These are phyloP conservation scores for Penicillium glabrum DNA, from an alignment of 2,329 filamentous ascomycete species.

Conservation along the genomic window DNA sequence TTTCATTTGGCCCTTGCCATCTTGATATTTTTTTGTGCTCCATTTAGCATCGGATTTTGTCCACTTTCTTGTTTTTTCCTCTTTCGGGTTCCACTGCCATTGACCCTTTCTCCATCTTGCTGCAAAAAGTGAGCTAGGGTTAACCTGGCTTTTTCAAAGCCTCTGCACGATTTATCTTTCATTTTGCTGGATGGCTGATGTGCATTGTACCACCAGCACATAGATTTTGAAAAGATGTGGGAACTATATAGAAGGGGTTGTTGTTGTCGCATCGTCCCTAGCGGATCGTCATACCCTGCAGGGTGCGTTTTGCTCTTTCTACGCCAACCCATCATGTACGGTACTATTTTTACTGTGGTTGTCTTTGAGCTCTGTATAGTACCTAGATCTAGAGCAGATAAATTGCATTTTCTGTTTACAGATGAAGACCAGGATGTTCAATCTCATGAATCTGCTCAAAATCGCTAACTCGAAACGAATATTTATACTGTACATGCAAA, in stretches of 20 bases:
- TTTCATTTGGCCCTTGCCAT: constrained; percentile 5
- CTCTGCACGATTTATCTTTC: constrained; percentile 10
- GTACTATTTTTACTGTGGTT: constrained; percentile 1
- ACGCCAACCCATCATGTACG: not conserved
- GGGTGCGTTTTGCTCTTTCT: constrained; percentile 1
- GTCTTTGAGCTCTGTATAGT: constrained; percentile 12
- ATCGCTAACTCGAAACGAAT: not conserved
- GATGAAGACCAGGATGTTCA: not conserved
- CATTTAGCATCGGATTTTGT: constrained; percentile 24
- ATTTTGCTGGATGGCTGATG: constrained; percentile 6
- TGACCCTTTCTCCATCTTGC: constrained; percentile 2
- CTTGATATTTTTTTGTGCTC: constrained; percentile 8
- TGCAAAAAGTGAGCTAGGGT: constrained; percentile 3
- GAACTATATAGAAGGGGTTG: constrained; percentile 8
- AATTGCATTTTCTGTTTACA: constrained; percentile 4
- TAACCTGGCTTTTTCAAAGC: not conserved
- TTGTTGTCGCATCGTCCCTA: not conserved
- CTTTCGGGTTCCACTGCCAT: constrained; percentile 6
- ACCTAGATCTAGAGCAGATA: constrained; percentile 17
- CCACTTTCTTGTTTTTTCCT: constrained; percentile 5
- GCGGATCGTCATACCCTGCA: not conserved
- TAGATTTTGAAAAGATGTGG: constrained; percentile 22
- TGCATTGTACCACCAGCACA: constrained; percentile 27
- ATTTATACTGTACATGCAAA: not conserved
- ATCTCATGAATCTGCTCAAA: not conserved